Evolutionary conservation across 768 basidiomycete species (phyloP).

Genomic region (Trametes sanguinea): DNA sequence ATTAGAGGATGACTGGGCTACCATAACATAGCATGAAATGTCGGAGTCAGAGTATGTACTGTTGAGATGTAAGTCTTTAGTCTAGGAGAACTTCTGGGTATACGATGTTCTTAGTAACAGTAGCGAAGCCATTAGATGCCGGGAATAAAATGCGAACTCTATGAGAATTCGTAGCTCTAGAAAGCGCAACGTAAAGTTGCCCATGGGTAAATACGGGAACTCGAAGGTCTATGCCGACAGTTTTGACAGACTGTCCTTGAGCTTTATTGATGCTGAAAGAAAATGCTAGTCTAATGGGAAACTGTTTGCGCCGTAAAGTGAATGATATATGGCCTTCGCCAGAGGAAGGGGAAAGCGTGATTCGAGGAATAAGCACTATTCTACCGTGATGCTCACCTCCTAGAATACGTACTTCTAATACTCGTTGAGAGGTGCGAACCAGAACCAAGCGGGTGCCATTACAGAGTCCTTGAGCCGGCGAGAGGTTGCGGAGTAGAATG

Average conservation of each 20-base stretch:
- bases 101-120: not conserved
- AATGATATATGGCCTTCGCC: slow-evolving; percentile 32
- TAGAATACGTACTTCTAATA: slow-evolving; percentile 39
- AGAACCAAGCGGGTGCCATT: slow-evolving; percentile 41
- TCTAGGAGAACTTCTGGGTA: not conserved
- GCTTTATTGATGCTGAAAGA: slow-evolving; percentile 35
- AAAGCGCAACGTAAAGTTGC: slow-evolving; percentile 48
- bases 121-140: not conserved
- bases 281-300: slow-evolving; percentile 47
- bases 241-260: slow-evolving; percentile 48
- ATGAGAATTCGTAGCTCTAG: slow-evolving; percentile 35
- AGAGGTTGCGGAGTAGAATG: slow-evolving; percentile 48
- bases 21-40: too few species aligned
- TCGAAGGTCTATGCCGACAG: slow-evolving; percentile 44
- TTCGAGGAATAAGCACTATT: slow-evolving; percentile 34
- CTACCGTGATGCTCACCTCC: slow-evolving; percentile 41
- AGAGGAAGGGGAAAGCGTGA: slow-evolving; percentile 31
- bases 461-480: slow-evolving; percentile 36
- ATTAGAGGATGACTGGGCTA: too few species aligned
- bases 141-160: slow-evolving; percentile 32
- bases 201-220: slow-evolving; percentile 44
- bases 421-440: slow-evolving; percentile 25
- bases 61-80: not conserved
- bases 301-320: slow-evolving; percentile 39
- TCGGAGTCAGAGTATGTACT: too few species aligned